These are phyloP conservation scores for Brassica balearica DNA, from an alignment of 441 rosid species.

Conservation along the genomic window DNA sequence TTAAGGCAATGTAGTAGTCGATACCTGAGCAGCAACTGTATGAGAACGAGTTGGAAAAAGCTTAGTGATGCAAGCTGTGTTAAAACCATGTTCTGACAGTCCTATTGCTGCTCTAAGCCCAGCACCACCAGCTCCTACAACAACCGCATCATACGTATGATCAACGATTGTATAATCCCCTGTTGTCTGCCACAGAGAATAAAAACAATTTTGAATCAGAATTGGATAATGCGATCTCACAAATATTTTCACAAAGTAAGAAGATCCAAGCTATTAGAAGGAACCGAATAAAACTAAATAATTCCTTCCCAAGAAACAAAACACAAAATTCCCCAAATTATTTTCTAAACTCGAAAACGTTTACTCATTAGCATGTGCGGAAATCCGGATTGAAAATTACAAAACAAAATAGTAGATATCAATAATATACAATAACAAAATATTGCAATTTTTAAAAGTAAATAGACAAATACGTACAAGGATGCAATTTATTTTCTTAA, in stretches of 20 bases:
- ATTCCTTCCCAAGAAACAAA: not conserved
- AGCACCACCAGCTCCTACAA: constrained; percentile 97
- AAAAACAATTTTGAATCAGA: not conserved
- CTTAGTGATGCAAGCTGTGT: constrained; percentile 93
- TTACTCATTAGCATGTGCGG: not conserved
- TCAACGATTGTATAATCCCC: constrained; percentile 77
- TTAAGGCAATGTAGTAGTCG: not conserved
- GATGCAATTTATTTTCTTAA: too few relatives aligned
- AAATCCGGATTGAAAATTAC: not conserved
- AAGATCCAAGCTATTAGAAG: not conserved
- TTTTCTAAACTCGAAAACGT: not conserved
- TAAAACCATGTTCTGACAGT: constrained; percentile 93
- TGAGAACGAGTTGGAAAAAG: constrained; percentile 95
- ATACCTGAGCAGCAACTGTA: constrained; percentile 96
- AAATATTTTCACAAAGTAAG: not conserved
- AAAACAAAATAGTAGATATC: not conserved
- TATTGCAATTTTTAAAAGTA: too few relatives aligned
- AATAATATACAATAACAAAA: not conserved
- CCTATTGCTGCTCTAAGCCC: constrained; percentile 96
- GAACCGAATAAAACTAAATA: not conserved
- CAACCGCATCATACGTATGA: constrained; percentile 92
- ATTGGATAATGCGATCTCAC: not conserved
- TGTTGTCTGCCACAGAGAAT: constrained; percentile 39
- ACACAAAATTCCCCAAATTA: not conserved
- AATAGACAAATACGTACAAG: too few relatives aligned